Conservation (phyloP, 164 flowering plant species). For the Houttuynia cordata region DNA sequence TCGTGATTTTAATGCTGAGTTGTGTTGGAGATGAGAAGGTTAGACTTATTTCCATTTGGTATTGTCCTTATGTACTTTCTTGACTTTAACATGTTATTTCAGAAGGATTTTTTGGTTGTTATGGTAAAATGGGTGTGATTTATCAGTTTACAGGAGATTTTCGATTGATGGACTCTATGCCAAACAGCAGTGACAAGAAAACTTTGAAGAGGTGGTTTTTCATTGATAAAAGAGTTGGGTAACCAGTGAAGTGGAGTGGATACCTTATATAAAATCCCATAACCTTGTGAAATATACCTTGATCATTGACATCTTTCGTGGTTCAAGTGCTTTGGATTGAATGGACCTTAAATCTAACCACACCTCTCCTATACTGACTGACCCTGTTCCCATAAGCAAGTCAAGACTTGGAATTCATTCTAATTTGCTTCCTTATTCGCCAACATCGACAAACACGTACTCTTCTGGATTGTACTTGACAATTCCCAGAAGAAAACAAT, state of each 20-base stretch:
- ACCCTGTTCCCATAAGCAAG: constrained; percentile 51
- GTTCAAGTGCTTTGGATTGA: constrained; percentile 3
- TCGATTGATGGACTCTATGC: constrained; percentile 47
- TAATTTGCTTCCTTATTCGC: constrained; percentile 31
- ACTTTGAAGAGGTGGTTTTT: constrained; percentile 61
- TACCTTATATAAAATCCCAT: constrained; percentile 8
- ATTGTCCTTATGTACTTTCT: background rate
- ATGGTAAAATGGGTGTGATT: background rate
- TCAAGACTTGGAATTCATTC: constrained; percentile 58
- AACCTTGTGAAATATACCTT: too few species aligned
- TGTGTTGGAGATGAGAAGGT: constrained; percentile 28
- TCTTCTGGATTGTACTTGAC: constrained; percentile 33
- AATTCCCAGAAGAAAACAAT: constrained; percentile 54
- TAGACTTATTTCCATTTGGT: background rate
- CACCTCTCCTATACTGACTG: constrained; percentile 60
- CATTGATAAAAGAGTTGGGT: constrained; percentile 45
- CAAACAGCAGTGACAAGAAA: constrained; percentile 40
- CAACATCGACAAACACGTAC: constrained; percentile 23
- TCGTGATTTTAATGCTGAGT: constrained; percentile 8
- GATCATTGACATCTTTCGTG: background rate
- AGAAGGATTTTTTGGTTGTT: background rate
- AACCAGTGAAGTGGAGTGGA: background rate
- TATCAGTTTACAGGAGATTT: constrained; percentile 31
- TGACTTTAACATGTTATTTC: too few species aligned
- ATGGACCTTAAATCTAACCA: constrained; percentile 37